phyloP scores from a whole-genome alignment of 2,329 filamentous ascomycete genomes.

The Pseudogymnoascus verrucosus region DNA sequence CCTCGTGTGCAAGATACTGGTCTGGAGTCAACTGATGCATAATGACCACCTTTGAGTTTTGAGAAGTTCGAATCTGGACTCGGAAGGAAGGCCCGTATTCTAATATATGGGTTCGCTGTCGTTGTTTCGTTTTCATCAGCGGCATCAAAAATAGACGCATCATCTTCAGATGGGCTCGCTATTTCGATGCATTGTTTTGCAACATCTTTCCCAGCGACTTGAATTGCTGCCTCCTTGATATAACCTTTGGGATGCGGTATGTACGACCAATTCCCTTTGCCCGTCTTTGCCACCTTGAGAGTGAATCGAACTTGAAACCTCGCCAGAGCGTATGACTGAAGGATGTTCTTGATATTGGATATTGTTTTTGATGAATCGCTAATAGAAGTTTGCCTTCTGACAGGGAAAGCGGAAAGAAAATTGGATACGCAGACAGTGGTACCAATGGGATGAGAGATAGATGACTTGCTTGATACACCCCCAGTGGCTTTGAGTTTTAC shows the following conservation, averaged over 20 bases:
- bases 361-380: constrained; percentile 52
- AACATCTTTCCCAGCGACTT: constrained; percentile 52
- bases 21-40: constrained; percentile 60
- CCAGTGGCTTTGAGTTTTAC: constrained; percentile 36
- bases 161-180: constrained; percentile 15
- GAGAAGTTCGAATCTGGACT: constrained; percentile 37
- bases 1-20: constrained; percentile 51
- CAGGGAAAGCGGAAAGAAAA: constrained; percentile 54
- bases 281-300: constrained; percentile 48
- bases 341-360: constrained; percentile 47
- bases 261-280: constrained; percentile 51
- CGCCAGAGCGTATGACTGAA: constrained; percentile 59
- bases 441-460: constrained; percentile 50
- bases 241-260: constrained; percentile 43
- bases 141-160: background rate
- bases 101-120: constrained; percentile 20
- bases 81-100: constrained; percentile 52
- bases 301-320: constrained; percentile 53
- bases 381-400: constrained; percentile 50
- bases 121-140: background rate
- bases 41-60: constrained; percentile 44
- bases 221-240: constrained; percentile 51
- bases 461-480: constrained; percentile 32
- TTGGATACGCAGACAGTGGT: constrained; percentile 56
- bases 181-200: constrained; percentile 45